Base-by-base conservation (phyloP, 371 early-diverging fungal genomes). In the Actinomucor elegans region DNA sequence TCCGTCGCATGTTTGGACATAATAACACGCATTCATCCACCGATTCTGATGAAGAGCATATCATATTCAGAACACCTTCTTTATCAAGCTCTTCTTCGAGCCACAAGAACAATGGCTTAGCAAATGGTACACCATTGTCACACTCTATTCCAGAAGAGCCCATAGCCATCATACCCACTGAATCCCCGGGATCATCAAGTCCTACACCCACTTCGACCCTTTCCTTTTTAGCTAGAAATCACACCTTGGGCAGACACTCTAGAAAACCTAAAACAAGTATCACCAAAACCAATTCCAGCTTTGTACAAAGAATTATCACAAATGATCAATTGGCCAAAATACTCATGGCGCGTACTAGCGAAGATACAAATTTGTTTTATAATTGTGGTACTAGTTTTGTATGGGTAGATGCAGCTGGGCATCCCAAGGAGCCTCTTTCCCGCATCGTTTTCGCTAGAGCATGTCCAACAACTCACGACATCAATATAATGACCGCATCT, bases 381-480 rank as follows among this genome's bases (percentile, higher is more conserved):
- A 96, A 94, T 57, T 80, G 86, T 14, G 94, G 94, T 2, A 67
- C 81, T 27, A 79, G 85, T 26, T 86, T 96, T 68, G 64, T 85
- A 1, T 93, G 93, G 91, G 77, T 84, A 26, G 93, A 94, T 55
- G 73, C 88, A 48, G 52, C 67, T 26, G 78, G 83, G 29, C 80
- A 81, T 48, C 81, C 87, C 2, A 83, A 85, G 68, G 91, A 93
- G 29, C 87, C 92, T 0, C 68, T 96, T 24, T 88, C 94, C 5
- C 82, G 88, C 18, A 79, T 95, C 8, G 72, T 88, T 41, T 88
- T 97, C 48, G 71, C 82, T 15, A 85, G 88, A 48, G 88, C 90
- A 14, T 83, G 83, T 36, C 92, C 95, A 1, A 90, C 93, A 7
- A 91, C 94, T 43, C 93, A 94, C 67, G 96, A 93, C 67, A 85